These are phyloP conservation scores for Blastobotrys petasosporus DNA, from an alignment of 1,139 yeast species.

Conservation along the genomic window DNA sequence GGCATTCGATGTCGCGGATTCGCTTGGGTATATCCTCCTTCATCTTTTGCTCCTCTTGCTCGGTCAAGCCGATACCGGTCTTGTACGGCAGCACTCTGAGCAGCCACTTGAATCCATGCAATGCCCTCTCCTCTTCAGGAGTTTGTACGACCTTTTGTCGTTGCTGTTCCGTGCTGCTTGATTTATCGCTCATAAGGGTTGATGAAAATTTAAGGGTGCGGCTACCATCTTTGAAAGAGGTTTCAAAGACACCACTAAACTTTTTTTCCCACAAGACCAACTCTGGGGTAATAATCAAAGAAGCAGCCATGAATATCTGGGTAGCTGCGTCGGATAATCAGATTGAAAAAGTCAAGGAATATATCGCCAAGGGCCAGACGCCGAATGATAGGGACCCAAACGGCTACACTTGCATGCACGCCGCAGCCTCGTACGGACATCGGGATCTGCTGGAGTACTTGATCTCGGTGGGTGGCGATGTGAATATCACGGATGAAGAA, in stretches of 20 bases:
- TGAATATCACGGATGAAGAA: constrained; percentile 75
- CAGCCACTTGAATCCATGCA: constrained; percentile 64
- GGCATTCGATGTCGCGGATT: constrained; percentile 50
- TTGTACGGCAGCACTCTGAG: constrained; percentile 63
- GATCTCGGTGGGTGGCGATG: constrained; percentile 62
- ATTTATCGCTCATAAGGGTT: too few relatives aligned
- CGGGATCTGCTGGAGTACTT: constrained; percentile 56
- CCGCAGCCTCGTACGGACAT: constrained; percentile 93
- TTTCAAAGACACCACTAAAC: not conserved
- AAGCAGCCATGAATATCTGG: constrained; percentile 68
- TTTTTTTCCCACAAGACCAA: not conserved
- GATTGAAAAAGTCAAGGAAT: constrained; percentile 49
- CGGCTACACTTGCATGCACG: constrained; percentile 95
- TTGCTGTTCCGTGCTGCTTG: too few relatives aligned
- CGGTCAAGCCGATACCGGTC: constrained; percentile 62
- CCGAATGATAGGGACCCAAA: constrained; percentile 80
- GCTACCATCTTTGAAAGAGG: not conserved
- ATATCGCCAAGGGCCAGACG: constrained; percentile 47
- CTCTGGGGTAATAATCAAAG: not conserved
- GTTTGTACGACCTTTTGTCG: not conserved
- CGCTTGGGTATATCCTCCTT: constrained; percentile 45
- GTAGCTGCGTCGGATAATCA: constrained; percentile 89
- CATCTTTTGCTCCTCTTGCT: constrained; percentile 49
- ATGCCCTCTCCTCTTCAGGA: constrained; percentile 10
- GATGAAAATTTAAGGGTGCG: constrained; percentile 1